Base-by-base conservation (phyloP, 2,329 filamentous ascomycete genomes). In the Alternaria solani region DNA sequence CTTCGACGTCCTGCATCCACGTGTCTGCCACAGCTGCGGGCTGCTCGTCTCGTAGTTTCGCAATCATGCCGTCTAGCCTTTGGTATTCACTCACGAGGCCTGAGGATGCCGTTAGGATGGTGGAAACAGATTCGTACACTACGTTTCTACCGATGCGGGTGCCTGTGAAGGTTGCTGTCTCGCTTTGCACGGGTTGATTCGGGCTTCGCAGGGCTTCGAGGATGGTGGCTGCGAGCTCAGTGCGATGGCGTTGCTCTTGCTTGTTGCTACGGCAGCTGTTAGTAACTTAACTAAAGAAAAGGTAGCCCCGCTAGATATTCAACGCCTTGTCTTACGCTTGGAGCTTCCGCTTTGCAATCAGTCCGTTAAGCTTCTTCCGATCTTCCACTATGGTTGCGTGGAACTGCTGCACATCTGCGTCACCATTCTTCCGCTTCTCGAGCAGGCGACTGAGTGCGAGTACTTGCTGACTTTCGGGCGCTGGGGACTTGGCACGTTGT, bases 391-490 rank as follows among this genome's bases (percentile, higher is more conserved):
- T 63, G 51, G 55, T 68, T n/a, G 38, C 39, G 11, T 57, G 61
- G 43, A 78, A 70, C 16, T 67, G 58, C 23, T 68, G 55, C 11
- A 73, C 32, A 18, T 73, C 71, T 7, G 68, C 67, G 25, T 71
- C 59, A 6, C 71, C 64, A 12, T 43, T 56, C 47, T 64, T 70
- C 1, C 63, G 67, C 28, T 58, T 69, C 51, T 67, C 65, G 25
- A 75, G 52, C 4, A 71, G 53, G 12, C 60, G 59, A 5, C 49
- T 43, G 28, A 73, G 25, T 4, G 64, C 66, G 7, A 69, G 55
- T n/a, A 74, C 59, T 30, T 71, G 62, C 73, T 74, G 74, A 62
- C 67, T 76, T 34, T 72, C 67, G 3, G 68, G 70, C 5, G 7
- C 18, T 20, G 55, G 51, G 16, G 60, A 47, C 7, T 47, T 42